Base-by-base conservation (phyloP, 768 basidiomycete genomes). In the Clavulina sp. region DNA sequence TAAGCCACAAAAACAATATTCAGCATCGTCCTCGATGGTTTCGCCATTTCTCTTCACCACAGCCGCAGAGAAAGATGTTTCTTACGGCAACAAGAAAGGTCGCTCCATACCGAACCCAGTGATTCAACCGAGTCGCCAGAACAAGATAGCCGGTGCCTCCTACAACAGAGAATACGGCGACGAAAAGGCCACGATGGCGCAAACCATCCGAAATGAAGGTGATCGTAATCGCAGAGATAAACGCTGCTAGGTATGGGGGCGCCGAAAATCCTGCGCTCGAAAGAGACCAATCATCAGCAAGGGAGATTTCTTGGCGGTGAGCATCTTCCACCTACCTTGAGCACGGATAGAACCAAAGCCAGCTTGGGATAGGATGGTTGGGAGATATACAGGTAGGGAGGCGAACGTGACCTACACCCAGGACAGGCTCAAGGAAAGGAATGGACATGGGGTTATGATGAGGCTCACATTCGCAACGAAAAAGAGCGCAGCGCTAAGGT, bases 11-110 rank as follows among this genome's bases (percentile, higher is more conserved):
- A 46, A 26, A 13, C 13, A n/a, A n/a, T n/a, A n/a, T n/a, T n/a
- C n/a, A n/a, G n/a, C n/a, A 38, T 38, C 34, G 34, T 38, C 34
- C 34, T 38, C 19, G 9, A 9, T 9, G 9, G 34, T 38, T 38
- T n/a, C n/a, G n/a, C n/a, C n/a, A n/a, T n/a, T n/a, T n/a, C n/a
- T n/a, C n/a, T n/a, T n/a, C n/a, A n/a, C n/a, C n/a, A n/a, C n/a
- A n/a, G n/a, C n/a, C n/a, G n/a, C n/a, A n/a, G n/a, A n/a, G 34
- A 19, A 19, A 24, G 26, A 13, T 9, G 13, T 13, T 13, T 13
- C 43, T 46, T 28, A 46, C 43, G 13, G 43, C 43, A 13, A 46
- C 43, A 46, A 46, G 43, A 28, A 46, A 46, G 9, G 26, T 46
- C 13, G 43, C 43, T 28, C 16, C 43, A 28, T 46, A 46, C 13